These are phyloP conservation scores for Colletotrichum sp. DNA, from an alignment of 2,329 filamentous ascomycete genomes.

Conservation along the genomic window DNA sequence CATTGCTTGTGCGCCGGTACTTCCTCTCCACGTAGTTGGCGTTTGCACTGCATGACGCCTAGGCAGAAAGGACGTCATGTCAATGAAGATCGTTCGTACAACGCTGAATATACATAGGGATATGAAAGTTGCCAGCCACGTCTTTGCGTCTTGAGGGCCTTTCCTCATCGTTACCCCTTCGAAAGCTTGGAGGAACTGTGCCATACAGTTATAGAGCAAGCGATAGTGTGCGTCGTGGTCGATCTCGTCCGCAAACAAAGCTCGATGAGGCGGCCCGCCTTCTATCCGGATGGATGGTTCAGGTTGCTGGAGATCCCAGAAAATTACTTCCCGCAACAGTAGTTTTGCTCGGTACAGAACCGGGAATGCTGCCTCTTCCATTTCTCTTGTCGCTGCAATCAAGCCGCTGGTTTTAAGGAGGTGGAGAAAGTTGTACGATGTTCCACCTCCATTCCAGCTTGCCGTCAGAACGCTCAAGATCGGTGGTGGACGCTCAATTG, in stretches of 20 bases:
- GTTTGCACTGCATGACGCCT: conserved; percentile 12
- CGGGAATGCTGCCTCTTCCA: conserved; percentile 54
- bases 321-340: conserved; percentile 58
- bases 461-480: conserved; percentile 55
- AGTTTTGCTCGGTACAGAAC: conserved; percentile 59
- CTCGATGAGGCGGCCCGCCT: conserved; percentile 25
- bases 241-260: conserved; percentile 41
- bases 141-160: conserved; percentile 43
- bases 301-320: conserved; percentile 57
- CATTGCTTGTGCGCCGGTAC: conserved; percentile 35
- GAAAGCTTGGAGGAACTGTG: conserved; percentile 57
- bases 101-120: conserved; percentile 65
- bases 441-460: conserved; percentile 55
- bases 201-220: conserved; percentile 54
- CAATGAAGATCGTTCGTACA: conserved; percentile 55
- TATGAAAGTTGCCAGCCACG: conserved; percentile 58
- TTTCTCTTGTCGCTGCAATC: conserved; percentile 52
- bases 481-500: conserved; percentile 49
- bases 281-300: conserved; percentile 48
- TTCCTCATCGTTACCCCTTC: conserved; percentile 48
- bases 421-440: conserved; percentile 57
- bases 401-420: conserved; percentile 56
- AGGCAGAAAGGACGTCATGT: conserved; percentile 40
- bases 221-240: conserved; percentile 53
- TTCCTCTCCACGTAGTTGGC: conserved; percentile 5